Evolutionary conservation across 176 grass and related monocot species (phyloP), one percentile per base, ranked within the genome.

Genomic region (Carex littledalei): DNA sequence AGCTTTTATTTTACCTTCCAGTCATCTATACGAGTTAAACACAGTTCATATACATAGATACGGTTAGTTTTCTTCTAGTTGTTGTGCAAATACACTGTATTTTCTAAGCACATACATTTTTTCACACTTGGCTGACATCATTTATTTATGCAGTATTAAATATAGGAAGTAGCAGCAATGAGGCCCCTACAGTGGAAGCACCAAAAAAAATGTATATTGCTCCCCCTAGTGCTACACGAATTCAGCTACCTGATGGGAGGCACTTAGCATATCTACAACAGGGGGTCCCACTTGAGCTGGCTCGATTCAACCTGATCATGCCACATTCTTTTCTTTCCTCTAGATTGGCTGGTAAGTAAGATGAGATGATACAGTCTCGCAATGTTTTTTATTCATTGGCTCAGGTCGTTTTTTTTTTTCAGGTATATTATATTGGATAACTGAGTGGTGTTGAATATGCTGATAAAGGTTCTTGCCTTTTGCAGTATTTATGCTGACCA

Each of bases 301-400:
- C 95, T 89, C 94, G 95, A 77, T 94, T 98, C 89, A 93, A 86
- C 81, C 56, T 98, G 63, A 91, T 98, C 60, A 86, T 86, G 47
- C 91, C 95, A 37, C 95, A 98, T 93, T 90, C 92, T 83, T 98
- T 98, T 91, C 91, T 99, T 86, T 99, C 96, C 39, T 99, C 93
- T 21, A 87, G 95, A 69, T 52, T 94, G 34, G 87, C 95, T 88
- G 95, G 95, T 98, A 88, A 88, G 47, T 68, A 43, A 72, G 68
- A 47, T 18, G 13, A 14, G 41, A 10, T 63, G 16, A 41, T 37
- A 56, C 14, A 63, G 15, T 26, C 39, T 24, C 16, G 35, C 39
- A 82, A 31, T 76, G 20, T 53, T 45, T 8, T 78, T 15, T 18
- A 55, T 34, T 34, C 31, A 8, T n/a, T 32, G 24, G 74, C 6